These are phyloP conservation scores for Jatropha curcas DNA, from an alignment of 345 rosid genomes.

Conservation along the genomic window DNA sequence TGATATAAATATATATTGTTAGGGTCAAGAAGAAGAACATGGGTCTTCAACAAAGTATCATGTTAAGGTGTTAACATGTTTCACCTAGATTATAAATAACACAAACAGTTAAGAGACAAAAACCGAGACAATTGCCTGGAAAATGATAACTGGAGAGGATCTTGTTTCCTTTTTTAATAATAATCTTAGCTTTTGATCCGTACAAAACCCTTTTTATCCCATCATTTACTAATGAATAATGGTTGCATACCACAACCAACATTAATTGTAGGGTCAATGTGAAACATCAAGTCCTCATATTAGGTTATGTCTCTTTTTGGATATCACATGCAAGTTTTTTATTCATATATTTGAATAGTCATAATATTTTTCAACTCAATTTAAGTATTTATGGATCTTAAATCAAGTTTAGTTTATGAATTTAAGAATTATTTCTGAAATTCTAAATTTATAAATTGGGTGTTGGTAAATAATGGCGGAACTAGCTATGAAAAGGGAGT, in stretches of 20 bases:
- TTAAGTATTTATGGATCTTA: too few species aligned
- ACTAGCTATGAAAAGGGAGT: too few species aligned
- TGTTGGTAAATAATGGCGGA: too few species aligned
- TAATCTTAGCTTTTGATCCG: constrained; percentile 29
- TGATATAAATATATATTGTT: neutral
- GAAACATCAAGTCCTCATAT: constrained; percentile 40
- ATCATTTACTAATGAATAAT: constrained; percentile 27
- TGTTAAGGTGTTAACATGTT: constrained; percentile 40
- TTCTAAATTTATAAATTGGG: too few species aligned
- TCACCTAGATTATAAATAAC: constrained; percentile 27
- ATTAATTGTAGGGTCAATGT: constrained; percentile 46
- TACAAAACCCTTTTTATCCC: constrained; percentile 25
- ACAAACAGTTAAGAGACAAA: constrained; percentile 48
- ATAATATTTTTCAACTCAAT: too few species aligned
- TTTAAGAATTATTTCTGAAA: too few species aligned
- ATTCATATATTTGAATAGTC: too few species aligned
- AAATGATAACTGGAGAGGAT: constrained; percentile 35
- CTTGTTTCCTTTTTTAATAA: constrained; percentile 45
- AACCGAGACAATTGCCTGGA: constrained; percentile 59
- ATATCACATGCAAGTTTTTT: constrained; percentile 29
- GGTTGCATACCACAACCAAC: constrained; percentile 36
- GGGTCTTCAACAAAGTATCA: too few species aligned
- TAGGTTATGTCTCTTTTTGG: constrained; percentile 39
- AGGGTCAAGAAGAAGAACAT: too few species aligned
- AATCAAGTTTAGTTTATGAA: too few species aligned